Base-by-base conservation (phyloP, 306 rosid genomes). In the Vachellia pachyceras region DNA sequence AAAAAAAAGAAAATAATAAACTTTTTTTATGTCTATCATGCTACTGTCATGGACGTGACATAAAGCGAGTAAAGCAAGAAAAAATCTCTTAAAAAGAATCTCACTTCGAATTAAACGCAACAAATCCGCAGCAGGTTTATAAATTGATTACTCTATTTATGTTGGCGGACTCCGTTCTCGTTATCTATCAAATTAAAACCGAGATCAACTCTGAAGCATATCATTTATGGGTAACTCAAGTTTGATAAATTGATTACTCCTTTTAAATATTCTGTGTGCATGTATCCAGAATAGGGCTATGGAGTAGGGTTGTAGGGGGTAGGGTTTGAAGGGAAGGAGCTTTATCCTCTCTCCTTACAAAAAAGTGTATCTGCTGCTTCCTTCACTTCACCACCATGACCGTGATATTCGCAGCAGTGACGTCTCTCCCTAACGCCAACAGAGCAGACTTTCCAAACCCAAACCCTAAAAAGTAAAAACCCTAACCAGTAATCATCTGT, bases 31-130 rank as follows among this genome's bases (percentile, higher is more conserved):
- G 58, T 83, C 74, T 15, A 67, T 84, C 75, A 83, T 60, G 77
- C 44, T 14, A 50, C 85, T 79, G 88, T 85, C 78, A 74, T 58
- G 44, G 92, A 90, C 42, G 72, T 60, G 93, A 90, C 91, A 81
- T 85, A 87, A 90, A 90, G 93, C 69, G 84, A 85, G 93, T 77
- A n/a, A 66, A 47, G 44, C 6, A 9, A 68, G 9, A 9, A 25
- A 20, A 37, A 18, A 39, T n/a, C 61, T 52, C 10, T 25, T 23
- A 20, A 0, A 58, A 58, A 11, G 58, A 52, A 17, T 52, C 18
- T 52, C 25, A 12, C 23, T 10, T 60, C 11, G 17, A 54, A 54
- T 25, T 8, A 10, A 58, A 54, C 7, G n/a, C 7, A 18, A 18
- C 9, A 18, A 22, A 35, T 9, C 3, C 0, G 64, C 64, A 57